Evolutionary conservation across 1,284 basidiomycete species (phyloP), one percentile per base, ranked within the genome.

Genomic region (Tilletiopsis washingtonensis): DNA sequence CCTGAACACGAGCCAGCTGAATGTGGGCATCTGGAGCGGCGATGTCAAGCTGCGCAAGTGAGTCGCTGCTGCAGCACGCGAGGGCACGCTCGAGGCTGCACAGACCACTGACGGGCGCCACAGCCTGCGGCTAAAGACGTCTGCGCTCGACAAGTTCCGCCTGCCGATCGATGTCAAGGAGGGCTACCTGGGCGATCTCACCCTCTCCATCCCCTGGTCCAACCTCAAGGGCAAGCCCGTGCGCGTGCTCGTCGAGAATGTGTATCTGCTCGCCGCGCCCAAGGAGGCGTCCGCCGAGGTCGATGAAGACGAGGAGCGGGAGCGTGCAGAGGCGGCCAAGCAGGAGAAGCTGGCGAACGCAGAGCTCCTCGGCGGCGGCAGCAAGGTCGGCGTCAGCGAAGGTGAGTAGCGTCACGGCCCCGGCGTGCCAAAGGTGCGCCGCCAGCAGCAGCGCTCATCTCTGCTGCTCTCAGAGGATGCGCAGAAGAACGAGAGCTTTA

Each of bases 91-190:
- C n/a, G n/a, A n/a, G n/a, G n/a, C n/a, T n/a, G n/a, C 7, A 23
- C 7, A 40, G 34, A 14, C 14, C n/a, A 14, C 34, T 14, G 23
- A 20, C 11, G 14, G 26, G 14, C 29, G 5, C 3, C 20, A 17
- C 46, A 57, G 53, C 63, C 76, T 98, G 43, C 84, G 84, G 43
- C 79, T 99, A 62, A 98, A 96, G 78, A 91, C 85, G 75, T 87
- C 87, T 39, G 90, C 89, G 1, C 78, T 99, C 51, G 94, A 99
- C 76, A 91, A 96, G 74, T 94, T 98, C 73, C 82, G 89, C 50
- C 78, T 99, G 17, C 96, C 96, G 0, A 84, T 99, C 3, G 91
- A 98, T 77, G 91, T 99, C 25, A 78, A 90, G 19, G 90, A 98
- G 78, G 94, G 73, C 36, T 84, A 93, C 75, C 81, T 98, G 44